Conservation (phyloP, 2,329 filamentous ascomycete species). For the Mycogone perniciosa region DNA sequence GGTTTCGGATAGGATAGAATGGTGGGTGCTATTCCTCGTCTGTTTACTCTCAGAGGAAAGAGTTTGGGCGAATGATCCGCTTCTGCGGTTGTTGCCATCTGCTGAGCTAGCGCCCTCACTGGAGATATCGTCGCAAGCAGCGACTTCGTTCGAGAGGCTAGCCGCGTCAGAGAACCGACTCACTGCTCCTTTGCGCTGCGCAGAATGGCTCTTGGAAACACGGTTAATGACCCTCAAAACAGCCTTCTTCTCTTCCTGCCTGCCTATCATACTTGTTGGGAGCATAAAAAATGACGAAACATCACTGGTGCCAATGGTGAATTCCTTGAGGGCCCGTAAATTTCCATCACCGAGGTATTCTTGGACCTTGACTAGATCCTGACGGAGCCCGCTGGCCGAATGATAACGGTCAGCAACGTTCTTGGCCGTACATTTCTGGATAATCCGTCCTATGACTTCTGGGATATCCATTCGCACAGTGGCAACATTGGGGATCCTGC, state of each 20-base stretch:
- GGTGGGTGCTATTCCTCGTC: slow-evolving; percentile 33
- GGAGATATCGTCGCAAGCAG: slow-evolving; percentile 44
- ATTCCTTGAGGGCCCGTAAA: slow-evolving; percentile 61
- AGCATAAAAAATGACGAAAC: slow-evolving; percentile 89
- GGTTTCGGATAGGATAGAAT: slow-evolving; percentile 35
- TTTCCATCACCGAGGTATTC: slow-evolving; percentile 71
- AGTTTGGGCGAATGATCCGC: slow-evolving; percentile 43
- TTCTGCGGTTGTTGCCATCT: slow-evolving; percentile 44
- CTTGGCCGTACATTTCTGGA: slow-evolving; percentile 89
- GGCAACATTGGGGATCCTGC: slow-evolving; percentile 70
- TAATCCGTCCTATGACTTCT: slow-evolving; percentile 72
- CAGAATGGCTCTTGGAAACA: slow-evolving; percentile 59
- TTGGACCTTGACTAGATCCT: slow-evolving; percentile 70
- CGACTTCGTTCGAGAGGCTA: slow-evolving; percentile 43
- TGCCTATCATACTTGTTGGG: slow-evolving; percentile 74
- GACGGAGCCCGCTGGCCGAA: slow-evolving; percentile 76
- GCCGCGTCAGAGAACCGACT: slow-evolving; percentile 49
- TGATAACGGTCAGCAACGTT: slow-evolving; percentile 83
- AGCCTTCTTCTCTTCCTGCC: slow-evolving; percentile 62
- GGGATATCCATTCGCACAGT: slow-evolving; percentile 76
- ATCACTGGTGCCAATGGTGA: slow-evolving; percentile 74
- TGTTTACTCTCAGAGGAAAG: slow-evolving; percentile 34
- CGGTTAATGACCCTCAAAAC: slow-evolving; percentile 71
- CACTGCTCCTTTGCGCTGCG: slow-evolving; percentile 35
- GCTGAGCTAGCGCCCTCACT: slow-evolving; percentile 55